Evolutionary conservation across 768 basidiomycete species (phyloP), one percentile per base, ranked within the genome.

Genomic region (Asterophora lycoperdoides): DNA sequence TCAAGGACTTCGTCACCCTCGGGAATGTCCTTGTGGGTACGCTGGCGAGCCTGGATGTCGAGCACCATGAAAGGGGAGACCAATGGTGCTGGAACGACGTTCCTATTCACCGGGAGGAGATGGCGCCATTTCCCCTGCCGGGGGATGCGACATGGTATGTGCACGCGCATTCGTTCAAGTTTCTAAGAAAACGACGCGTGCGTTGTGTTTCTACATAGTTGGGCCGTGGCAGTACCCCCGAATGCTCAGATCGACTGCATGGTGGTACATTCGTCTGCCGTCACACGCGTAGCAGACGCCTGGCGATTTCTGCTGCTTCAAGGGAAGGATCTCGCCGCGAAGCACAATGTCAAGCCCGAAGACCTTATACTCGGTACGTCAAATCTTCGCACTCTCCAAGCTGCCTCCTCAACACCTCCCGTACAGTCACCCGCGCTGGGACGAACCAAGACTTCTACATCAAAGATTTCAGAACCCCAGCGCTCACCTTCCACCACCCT

Each of bases 191-290:
- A n/a, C n/a, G n/a, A n/a, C n/a, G n/a, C n/a, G n/a, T n/a, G n/a
- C n/a, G n/a, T n/a, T 23, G 23, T 23, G 3, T 23, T 23, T 23
- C 23, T 23, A 23, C 52, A 39, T 20, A 78, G 77, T 30, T 78
- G 76, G 77, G 63, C 74, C 2, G 63, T 78, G 18, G 64, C 68
- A 1, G 68, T 76, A 2, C 65, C 69, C 11, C 62, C 70, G 2
- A 60, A 65, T 14, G 56, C 60, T 30, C 64, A 75, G 41, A 62
- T 68, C 0, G 67, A 71, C 28, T 67, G 75, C n/a, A 64, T 64
- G 14, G 58, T 76, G 17, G 46, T 66, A 5, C 72, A 77, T 29
- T 54, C 49, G 10, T 28, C 51, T n/a, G 41, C 41, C n/a, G 32
- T 68, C 19, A 20, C 54, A 6, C 55, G 56, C 14, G 57, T 68